Evolutionary conservation across 805 yeast species (phyloP).

Genomic region (Yamadazyma paraphyllophila): DNA sequence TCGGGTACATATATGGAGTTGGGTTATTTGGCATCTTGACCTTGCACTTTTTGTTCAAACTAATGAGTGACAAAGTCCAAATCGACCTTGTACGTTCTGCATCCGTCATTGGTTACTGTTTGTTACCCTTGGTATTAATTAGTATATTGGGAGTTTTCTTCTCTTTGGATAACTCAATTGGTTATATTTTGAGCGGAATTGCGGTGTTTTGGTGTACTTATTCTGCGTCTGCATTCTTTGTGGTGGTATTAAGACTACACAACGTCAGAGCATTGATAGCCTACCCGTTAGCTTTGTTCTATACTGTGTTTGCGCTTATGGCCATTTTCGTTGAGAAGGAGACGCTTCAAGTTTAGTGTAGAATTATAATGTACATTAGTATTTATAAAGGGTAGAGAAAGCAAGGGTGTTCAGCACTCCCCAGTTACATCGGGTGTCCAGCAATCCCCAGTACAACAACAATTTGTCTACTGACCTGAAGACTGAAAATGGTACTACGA

Average conservation of each 20-base stretch:
- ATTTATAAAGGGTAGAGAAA: too few relatives aligned
- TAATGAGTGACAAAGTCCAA: constrained; percentile 72
- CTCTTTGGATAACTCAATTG: constrained; percentile 68
- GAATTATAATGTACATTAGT: not conserved
- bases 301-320: constrained; percentile 93
- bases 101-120: constrained; percentile 89
- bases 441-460: too few relatives aligned
- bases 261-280: constrained; percentile 90
- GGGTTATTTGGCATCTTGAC: constrained; percentile 88
- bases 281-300: constrained; percentile 86
- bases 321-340: constrained; percentile 70
- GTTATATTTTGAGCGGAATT: constrained; percentile 64
- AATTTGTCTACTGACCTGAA: too few relatives aligned
- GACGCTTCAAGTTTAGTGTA: constrained; percentile 1
- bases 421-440: too few relatives aligned
- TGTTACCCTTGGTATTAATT: constrained; percentile 80
- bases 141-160: constrained; percentile 68
- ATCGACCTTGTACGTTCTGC: constrained; percentile 71
- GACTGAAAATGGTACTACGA: too few relatives aligned
- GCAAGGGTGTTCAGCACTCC: too few relatives aligned
- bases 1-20: constrained; percentile 95
- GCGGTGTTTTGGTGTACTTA: constrained; percentile 89
- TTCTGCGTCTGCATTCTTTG: constrained; percentile 91
- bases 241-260: constrained; percentile 74
- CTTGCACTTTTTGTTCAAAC: constrained; percentile 77